Conservation (phyloP, 192 early-diverging fungal genomes). For the Lobosporangium transversale region DNA sequence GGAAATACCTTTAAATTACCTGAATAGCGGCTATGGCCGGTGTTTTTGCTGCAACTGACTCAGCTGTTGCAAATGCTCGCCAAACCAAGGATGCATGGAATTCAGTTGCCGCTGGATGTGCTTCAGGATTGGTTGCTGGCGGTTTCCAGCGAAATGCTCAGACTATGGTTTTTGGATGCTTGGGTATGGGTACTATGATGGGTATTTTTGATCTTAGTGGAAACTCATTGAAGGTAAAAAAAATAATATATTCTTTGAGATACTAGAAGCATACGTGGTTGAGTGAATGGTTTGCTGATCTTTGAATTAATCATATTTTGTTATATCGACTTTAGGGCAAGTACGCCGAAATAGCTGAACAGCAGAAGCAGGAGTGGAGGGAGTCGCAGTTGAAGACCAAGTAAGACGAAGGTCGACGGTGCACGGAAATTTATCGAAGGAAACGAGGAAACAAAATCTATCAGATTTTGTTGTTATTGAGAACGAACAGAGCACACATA, state of each 20-base stretch:
- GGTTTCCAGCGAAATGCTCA: constrained; percentile 66
- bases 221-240: constrained; percentile 58
- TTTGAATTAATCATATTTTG: neutral
- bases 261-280: too few relatives aligned
- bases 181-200: constrained; percentile 73
- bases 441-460: too few relatives aligned
- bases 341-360: constrained; percentile 49
- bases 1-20: too few relatives aligned
- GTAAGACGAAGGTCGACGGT: constrained; percentile 7
- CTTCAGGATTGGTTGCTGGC: constrained; percentile 76
- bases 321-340: constrained; percentile 33
- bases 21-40: constrained; percentile 84
- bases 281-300: too few relatives aligned
- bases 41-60: constrained; percentile 76
- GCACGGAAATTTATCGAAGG: neutral
- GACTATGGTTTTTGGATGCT: constrained; percentile 69
- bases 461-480: neutral
- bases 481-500: neutral
- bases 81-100: constrained; percentile 77
- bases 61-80: constrained; percentile 64
- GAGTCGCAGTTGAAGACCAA: constrained; percentile 57
- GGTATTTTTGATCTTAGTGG: constrained; percentile 73
- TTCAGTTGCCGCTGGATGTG: constrained; percentile 76
- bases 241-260: too few relatives aligned
- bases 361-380: constrained; percentile 57